These are phyloP conservation scores for Daldinia sp. DNA, from an alignment of 2,329 filamentous ascomycete species.

Conservation along the genomic window DNA sequence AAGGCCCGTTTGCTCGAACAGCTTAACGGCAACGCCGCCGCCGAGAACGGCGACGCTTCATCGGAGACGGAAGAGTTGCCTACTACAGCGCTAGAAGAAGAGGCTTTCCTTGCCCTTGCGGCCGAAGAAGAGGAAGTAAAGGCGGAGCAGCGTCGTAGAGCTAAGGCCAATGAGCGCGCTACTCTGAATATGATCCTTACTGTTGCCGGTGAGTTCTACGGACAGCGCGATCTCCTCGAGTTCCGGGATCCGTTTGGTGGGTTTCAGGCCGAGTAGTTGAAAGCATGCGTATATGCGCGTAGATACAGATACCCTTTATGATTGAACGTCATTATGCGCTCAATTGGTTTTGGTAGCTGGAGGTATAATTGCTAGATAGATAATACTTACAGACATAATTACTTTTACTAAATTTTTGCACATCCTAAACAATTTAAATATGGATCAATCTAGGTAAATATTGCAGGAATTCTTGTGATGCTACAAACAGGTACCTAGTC, in stretches of 20 bases:
- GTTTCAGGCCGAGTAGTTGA: slow-evolving; percentile 39
- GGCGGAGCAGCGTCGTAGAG: slow-evolving; percentile 42
- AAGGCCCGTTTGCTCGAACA: slow-evolving; percentile 58
- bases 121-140: slow-evolving; percentile 40
- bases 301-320: too few relatives aligned
- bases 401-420: neutral
- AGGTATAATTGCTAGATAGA: neutral
- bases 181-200: slow-evolving; percentile 93
- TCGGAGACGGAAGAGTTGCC: neutral
- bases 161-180: slow-evolving; percentile 64
- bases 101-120: slow-evolving; percentile 22
- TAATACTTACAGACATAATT: neutral
- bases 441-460: too few relatives aligned
- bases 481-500: neutral
- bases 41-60: neutral
- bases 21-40: slow-evolving; percentile 48
- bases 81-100: slow-evolving; percentile 10
- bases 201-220: slow-evolving; percentile 86
- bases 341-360: neutral
- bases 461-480: neutral
- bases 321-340: slow-evolving; percentile 5
- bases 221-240: slow-evolving; percentile 84
- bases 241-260: slow-evolving; percentile 70
- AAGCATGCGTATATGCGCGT: neutral
- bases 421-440: too few relatives aligned